phyloP scores from a whole-genome alignment of 2,329 filamentous ascomycete genomes.

The Talaromyces amestolkiae region DNA sequence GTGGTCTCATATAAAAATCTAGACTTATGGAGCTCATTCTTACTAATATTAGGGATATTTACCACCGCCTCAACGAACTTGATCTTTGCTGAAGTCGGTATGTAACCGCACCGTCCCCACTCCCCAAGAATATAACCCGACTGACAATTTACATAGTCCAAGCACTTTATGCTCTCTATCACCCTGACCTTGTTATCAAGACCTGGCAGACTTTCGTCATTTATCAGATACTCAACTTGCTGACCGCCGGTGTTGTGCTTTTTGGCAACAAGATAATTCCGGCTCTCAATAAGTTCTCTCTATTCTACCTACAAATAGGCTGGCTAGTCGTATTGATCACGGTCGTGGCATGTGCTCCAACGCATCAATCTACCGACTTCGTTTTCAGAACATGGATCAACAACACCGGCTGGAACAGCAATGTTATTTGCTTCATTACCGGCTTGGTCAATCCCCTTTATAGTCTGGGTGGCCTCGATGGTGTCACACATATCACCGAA shows the following conservation, averaged over 20 bases:
- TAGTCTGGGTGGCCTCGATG: slow-evolving; percentile 49
- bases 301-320: slow-evolving; percentile 50
- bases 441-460: slow-evolving; percentile 52
- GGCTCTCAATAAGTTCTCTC: slow-evolving; percentile 46
- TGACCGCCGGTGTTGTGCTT: slow-evolving; percentile 47
- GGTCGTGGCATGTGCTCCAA: slow-evolving; percentile 48
- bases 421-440: slow-evolving; percentile 52
- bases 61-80: slow-evolving; percentile 51
- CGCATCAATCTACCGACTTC: slow-evolving; percentile 47
- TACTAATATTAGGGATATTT: slow-evolving; percentile 52
- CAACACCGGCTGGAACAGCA: slow-evolving; percentile 53
- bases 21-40: slow-evolving; percentile 29
- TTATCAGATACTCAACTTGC: slow-evolving; percentile 40
- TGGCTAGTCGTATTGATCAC: slow-evolving; percentile 51
- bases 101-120: background rate
- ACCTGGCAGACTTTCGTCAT: slow-evolving; percentile 51
- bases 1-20: background rate
- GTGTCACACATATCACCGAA: slow-evolving; percentile 52
- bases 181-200: slow-evolving; percentile 40
- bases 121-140: background rate
- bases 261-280: slow-evolving; percentile 50
- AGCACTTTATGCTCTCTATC: slow-evolving; percentile 36
- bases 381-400: slow-evolving; percentile 55
- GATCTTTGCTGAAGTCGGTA: slow-evolving; percentile 37
- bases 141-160: slow-evolving; percentile 14